phyloP scores from a whole-genome alignment of 116 monocot species.

The Trichopus zeylanicus region DNA sequence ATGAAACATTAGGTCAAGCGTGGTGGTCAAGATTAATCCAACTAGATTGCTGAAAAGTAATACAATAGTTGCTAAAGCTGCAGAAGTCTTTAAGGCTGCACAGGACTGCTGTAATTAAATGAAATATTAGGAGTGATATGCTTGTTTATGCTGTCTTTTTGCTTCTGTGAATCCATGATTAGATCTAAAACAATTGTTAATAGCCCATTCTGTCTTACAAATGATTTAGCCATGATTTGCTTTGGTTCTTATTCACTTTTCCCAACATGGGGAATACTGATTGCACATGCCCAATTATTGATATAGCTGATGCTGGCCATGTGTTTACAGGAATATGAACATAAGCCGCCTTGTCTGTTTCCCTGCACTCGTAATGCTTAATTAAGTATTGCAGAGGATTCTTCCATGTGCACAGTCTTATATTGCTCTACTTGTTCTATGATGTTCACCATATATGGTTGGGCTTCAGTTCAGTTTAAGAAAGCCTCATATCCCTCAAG shows the following conservation, averaged over 20 bases:
- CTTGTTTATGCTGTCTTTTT: neutral
- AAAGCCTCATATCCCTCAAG: neutral
- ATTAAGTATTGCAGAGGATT: neutral
- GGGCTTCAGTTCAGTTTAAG: neutral
- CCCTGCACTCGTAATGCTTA: neutral
- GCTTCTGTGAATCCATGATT: neutral
- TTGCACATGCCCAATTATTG: constrained; percentile 10
- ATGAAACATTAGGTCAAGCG: neutral
- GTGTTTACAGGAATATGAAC: constrained; percentile 13
- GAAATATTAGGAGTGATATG: neutral
- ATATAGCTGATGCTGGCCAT: constrained; percentile 11
- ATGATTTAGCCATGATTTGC: constrained; percentile 10
- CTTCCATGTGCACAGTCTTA: neutral
- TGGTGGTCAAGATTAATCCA: neutral
- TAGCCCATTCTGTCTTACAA: neutral
- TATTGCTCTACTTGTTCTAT: neutral
- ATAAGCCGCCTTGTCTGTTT: constrained; percentile 7
- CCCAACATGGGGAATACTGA: constrained; percentile 3
- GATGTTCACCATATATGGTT: neutral
- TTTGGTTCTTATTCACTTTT: neutral
- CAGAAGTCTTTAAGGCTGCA: neutral
- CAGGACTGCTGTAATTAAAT: neutral
- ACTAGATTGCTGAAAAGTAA: neutral
- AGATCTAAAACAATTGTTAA: neutral
- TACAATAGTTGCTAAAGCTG: neutral